A percentile compares a stretch with the other conserved stretches of the same genome.
Evolutionary conservation across 2,329 filamentous ascomycete species (phyloP).

Genomic region (Talaromyces sp.): DNA sequence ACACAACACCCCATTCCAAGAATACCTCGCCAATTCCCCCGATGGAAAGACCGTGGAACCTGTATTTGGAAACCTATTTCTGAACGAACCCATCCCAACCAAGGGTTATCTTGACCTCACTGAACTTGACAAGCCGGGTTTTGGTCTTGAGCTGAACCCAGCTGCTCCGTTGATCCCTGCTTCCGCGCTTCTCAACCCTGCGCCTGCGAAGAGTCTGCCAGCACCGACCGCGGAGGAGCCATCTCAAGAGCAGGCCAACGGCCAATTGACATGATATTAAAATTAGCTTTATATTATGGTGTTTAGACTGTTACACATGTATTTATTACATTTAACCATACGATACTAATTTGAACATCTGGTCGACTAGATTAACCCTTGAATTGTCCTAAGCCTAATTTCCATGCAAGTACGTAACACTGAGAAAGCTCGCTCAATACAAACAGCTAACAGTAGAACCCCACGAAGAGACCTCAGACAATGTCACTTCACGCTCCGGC

Average conservation of each 20-base stretch:
- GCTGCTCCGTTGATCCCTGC: conserved; percentile 75
- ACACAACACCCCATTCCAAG: conserved; percentile 89
- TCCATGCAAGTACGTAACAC: not conserved
- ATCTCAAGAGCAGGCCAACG: conserved; percentile 22
- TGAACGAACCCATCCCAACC: conserved; percentile 83
- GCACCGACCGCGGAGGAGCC: conserved; percentile 25
- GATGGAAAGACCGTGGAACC: conserved; percentile 86
- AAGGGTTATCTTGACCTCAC: conserved; percentile 77
- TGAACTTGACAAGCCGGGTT: conserved; percentile 82
- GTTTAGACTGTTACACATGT: not conserved
- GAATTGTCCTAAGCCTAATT: not conserved
- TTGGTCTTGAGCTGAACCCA: conserved; percentile 83
- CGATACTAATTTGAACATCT: not conserved
- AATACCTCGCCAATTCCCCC: conserved; percentile 89
- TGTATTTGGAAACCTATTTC: conserved; percentile 86
- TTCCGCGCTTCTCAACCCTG: conserved; percentile 67
- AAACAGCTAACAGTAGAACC: not conserved
- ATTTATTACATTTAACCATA: not conserved
- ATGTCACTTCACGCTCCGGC: not conserved
- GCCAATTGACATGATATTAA: conserved; percentile 6
- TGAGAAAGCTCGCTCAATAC: not conserved
- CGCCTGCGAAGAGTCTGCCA: conserved; percentile 47
- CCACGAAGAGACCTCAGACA: not conserved
- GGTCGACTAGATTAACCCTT: not conserved
- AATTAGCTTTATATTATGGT: not conserved